phyloP scores from a whole-genome alignment of 208 protist genomes.

The Leishmania lainsoni region DNA sequence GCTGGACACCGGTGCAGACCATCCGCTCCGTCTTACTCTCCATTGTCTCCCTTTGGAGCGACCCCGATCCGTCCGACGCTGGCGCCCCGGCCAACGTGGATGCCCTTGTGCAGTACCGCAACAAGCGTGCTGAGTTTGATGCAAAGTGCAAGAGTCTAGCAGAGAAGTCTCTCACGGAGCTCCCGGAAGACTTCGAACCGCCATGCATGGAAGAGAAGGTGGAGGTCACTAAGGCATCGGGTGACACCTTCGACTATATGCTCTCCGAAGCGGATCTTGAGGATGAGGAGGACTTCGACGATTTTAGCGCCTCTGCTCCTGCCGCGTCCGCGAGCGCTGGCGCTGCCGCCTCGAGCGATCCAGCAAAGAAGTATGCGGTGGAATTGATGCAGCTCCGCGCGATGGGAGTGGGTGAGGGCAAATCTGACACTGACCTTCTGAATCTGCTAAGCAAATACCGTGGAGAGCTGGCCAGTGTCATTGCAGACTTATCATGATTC shows the following conservation, averaged over 20 bases:
- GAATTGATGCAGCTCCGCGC: constrained; percentile 79
- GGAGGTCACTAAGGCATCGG: constrained; percentile 32
- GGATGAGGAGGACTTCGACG: constrained; percentile 55
- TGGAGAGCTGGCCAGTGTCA: constrained; percentile 74
- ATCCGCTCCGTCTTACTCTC: constrained; percentile 95
- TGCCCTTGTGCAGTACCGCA: constrained; percentile 88
- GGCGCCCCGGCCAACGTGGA: constrained; percentile 96
- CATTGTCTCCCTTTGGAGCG: constrained; percentile 93
- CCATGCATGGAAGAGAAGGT: constrained; percentile 64
- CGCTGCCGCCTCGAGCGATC: background rate
- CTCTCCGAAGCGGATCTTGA: constrained; percentile 33
- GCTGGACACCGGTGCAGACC: constrained; percentile 96
- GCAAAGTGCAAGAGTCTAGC: constrained; percentile 64
- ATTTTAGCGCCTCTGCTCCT: constrained; percentile 27
- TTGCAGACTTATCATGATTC: constrained; percentile 48
- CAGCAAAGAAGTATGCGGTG: constrained; percentile 44
- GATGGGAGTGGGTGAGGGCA: constrained; percentile 65
- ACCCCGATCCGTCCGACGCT: constrained; percentile 93
- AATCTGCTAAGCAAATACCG: constrained; percentile 60
- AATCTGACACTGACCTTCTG: constrained; percentile 64
- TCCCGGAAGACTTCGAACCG: constrained; percentile 88
- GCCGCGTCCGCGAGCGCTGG: background rate
- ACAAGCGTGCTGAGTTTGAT: constrained; percentile 69
- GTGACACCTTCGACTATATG: constrained; percentile 35
- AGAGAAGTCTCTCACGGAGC: constrained; percentile 86